Evolutionary conservation across 805 yeast species (phyloP), one percentile per base, ranked within the genome.

Genomic region (Yarrowia sp.): DNA sequence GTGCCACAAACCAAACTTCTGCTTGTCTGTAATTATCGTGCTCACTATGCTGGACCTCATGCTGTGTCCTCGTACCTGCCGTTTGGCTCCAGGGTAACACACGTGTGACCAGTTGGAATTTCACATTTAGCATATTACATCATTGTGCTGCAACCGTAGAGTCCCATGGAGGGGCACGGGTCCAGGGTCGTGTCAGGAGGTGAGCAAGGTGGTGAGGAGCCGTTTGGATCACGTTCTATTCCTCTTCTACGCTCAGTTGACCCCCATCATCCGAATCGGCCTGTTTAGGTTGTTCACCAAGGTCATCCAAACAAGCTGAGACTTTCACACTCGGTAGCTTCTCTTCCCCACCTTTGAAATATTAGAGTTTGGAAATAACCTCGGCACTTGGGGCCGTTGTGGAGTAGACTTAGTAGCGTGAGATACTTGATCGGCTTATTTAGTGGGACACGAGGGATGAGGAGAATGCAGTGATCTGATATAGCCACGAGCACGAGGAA

Each of bases 321-420:
- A 43, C 52, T 59, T 59, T 59, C 65, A 59, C 65, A 59, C 65
- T 59, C 52, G 65, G 65, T 42, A 56, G 63, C n/a, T 32, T n/a
- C 46, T 7, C 22, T 59, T 58, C 65, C 65, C 65, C 65, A 59
- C 65, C 65, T 59, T 59, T 45, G 41, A 36, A 12, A 16, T 10
- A 8, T 58, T 58, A 59, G 14, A 43, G 65, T 59, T 59, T 8
- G 11, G 10, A 59, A 59, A 59, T 59, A 59, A 59, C 65, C 65
- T 59, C 65, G 65, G 65, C 52, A 43, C 65, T 59, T 35, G 46
- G 22, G 64, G 65, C 65, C 65, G 65, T 59, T 59, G 65, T 59
- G 65, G 65, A 59, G 65, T 59, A 56, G 49, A 40, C 49, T 56
- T 12, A 36, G 65, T 59, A 59, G 64, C 43, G 65, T n/a, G 49